These are phyloP conservation scores for Scenedesmus sp. DNA, from an alignment of 163 green algal species.

Conservation along the genomic window DNA sequence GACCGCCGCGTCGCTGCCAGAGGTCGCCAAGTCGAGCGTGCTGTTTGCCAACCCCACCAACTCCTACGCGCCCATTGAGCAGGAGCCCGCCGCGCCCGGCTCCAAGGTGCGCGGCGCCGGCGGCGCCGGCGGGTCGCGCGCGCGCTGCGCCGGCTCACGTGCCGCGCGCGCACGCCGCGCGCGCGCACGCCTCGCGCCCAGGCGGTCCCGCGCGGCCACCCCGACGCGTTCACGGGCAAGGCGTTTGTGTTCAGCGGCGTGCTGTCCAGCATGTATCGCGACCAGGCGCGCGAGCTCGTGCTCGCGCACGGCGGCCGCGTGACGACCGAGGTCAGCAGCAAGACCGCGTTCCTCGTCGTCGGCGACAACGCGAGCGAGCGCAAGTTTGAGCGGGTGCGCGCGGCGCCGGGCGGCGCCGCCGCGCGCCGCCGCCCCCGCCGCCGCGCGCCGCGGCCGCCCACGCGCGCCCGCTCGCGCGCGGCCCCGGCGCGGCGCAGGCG, in stretches of 20 bases:
- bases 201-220: slow-evolving; percentile 77
- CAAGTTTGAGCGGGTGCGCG: slow-evolving; percentile 42
- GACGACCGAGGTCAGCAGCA: slow-evolving; percentile 76
- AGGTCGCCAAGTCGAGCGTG: slow-evolving; percentile 65
- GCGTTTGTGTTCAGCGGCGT: slow-evolving; percentile 91
- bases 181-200: no score
- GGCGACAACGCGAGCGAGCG: slow-evolving; percentile 67
- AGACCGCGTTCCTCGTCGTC: slow-evolving; percentile 89
- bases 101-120: slow-evolving; percentile 56
- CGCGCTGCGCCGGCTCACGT: neutral
- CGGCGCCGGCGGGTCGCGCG: neutral
- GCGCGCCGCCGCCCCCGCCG: no score
- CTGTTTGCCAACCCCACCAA: slow-evolving; percentile 53
- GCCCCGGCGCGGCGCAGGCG: no score
- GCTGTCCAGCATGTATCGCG: slow-evolving; percentile 81
- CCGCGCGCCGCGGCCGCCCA: no score
- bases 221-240: slow-evolving; percentile 85
- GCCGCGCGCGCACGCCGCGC: neutral
- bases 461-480: no score
- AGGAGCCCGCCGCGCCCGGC: slow-evolving; percentile 62
- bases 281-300: slow-evolving; percentile 87
- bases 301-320: slow-evolving; percentile 79
- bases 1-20: slow-evolving; percentile 61
- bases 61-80: slow-evolving; percentile 26
- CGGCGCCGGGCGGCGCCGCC: no score